These are phyloP conservation scores for Thielaviopsis musarum DNA, from an alignment of 2,329 filamentous ascomycete genomes.

Conservation along the genomic window DNA sequence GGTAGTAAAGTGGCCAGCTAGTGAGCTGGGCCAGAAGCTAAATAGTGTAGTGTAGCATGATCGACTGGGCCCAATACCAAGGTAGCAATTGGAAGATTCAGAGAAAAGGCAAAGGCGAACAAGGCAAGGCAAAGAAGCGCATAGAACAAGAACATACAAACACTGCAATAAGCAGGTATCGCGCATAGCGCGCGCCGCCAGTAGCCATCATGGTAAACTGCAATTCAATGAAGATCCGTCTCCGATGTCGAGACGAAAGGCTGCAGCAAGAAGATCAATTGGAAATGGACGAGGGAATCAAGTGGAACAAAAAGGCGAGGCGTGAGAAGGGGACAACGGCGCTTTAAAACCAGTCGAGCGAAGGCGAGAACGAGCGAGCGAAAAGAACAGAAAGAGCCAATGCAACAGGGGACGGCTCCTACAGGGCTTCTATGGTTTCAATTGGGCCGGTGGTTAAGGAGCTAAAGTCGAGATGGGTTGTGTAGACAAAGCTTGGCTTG, in stretches of 20 bases:
- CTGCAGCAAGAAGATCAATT: background rate
- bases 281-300: background rate
- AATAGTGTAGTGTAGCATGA: background rate
- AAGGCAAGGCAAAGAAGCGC: background rate
- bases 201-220: conserved; percentile 36
- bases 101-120: conserved; percentile 8
- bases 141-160: conserved; percentile 43
- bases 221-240: background rate
- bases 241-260: background rate
- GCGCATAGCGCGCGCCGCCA: conserved; percentile 56
- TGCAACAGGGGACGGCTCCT: conserved; percentile 1
- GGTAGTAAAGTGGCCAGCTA: background rate
- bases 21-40: background rate
- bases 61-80: background rate
- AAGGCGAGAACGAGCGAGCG: background rate
- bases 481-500: background rate
- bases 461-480: no score
- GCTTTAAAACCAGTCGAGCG: conserved; percentile 1
- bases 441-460: background rate
- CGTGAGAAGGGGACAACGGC: background rate
- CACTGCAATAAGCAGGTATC: conserved; percentile 65
- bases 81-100: background rate
- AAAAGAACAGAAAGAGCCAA: background rate
- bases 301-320: background rate
- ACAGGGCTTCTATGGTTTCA: conserved; percentile 3